Conservation (phyloP, 2,329 filamentous ascomycete genomes). For the Aspergillus sclerotialis region DNA sequence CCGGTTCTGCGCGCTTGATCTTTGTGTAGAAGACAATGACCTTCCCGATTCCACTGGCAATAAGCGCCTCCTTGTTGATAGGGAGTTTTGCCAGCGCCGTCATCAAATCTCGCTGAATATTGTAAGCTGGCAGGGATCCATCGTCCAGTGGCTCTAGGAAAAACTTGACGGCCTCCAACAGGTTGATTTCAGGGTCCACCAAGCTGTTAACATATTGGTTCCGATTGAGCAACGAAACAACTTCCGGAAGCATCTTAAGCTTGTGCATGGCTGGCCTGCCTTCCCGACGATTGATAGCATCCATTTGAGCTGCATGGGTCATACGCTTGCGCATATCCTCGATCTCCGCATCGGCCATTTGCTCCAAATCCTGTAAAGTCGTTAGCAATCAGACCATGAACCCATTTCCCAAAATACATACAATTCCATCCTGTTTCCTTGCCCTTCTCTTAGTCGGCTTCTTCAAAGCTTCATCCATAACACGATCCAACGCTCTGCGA, state of each 20-base stretch:
- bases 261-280: constrained; percentile 84
- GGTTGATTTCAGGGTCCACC: constrained; percentile 89
- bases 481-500: constrained; percentile 73
- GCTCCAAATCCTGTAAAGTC: constrained; percentile 67
- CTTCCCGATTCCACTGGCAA: constrained; percentile 91
- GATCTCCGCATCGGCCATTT: constrained; percentile 83
- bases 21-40: constrained; percentile 96
- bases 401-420: constrained; percentile 45
- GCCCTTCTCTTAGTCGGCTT: constrained; percentile 63
- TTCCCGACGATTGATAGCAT: constrained; percentile 72
- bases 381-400: constrained; percentile 3
- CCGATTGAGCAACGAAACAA: constrained; percentile 79
- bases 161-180: constrained; percentile 90
- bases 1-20: constrained; percentile 78
- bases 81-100: constrained; percentile 70
- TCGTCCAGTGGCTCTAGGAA: constrained; percentile 95
- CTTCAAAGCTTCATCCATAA: constrained; percentile 83
- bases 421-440: constrained; percentile 80
- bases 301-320: constrained; percentile 80
- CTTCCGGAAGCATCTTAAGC: constrained; percentile 85
- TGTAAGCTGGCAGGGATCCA: constrained; percentile 89
- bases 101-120: constrained; percentile 94
- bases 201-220: constrained; percentile 76
- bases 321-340: constrained; percentile 81
- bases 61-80: constrained; percentile 82